Evolutionary conservation across 1,139 yeast genomes (phyloP).

Genomic region (Taphrina pruni): DNA sequence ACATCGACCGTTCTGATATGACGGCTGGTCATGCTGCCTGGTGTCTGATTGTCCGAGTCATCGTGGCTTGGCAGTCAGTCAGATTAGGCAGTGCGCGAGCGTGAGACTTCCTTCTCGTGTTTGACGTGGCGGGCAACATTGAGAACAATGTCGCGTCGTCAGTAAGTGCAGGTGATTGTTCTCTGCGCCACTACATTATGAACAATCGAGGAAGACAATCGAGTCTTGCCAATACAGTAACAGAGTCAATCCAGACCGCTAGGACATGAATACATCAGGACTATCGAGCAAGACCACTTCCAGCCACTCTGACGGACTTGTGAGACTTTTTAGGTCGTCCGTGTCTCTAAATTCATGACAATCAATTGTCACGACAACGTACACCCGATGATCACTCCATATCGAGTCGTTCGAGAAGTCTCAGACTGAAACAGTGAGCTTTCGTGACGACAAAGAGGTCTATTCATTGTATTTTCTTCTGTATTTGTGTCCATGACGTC

Average conservation of each 20-base stretch:
- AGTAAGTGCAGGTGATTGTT: neutral
- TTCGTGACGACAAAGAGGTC: too few species aligned
- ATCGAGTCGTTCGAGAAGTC: neutral
- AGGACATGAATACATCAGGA: neutral
- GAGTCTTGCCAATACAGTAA: neutral
- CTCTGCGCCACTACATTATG: neutral
- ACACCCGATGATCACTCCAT: too few species aligned
- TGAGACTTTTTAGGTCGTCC: neutral
- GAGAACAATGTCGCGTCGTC: neutral
- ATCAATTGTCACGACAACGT: neutral
- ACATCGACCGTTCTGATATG: too few species aligned
- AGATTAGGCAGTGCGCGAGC: too few species aligned
- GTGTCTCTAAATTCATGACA: neutral
- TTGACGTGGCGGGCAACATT: too few species aligned
- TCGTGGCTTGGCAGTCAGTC: too few species aligned
- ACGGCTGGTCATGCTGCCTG: too few species aligned
- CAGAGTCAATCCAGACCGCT: too few species aligned
- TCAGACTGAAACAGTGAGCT: neutral
- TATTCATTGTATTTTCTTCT: neutral
- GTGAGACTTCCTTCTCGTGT: too few species aligned
- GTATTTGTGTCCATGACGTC: too few species aligned
- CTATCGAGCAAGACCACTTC: neutral
- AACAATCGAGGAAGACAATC: conserved; percentile 2
- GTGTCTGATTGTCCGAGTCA: neutral
- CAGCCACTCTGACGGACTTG: neutral